These are phyloP conservation scores for Akanthomyces dipterigenus DNA, from an alignment of 2,329 filamentous ascomycete species.

Conservation along the genomic window DNA sequence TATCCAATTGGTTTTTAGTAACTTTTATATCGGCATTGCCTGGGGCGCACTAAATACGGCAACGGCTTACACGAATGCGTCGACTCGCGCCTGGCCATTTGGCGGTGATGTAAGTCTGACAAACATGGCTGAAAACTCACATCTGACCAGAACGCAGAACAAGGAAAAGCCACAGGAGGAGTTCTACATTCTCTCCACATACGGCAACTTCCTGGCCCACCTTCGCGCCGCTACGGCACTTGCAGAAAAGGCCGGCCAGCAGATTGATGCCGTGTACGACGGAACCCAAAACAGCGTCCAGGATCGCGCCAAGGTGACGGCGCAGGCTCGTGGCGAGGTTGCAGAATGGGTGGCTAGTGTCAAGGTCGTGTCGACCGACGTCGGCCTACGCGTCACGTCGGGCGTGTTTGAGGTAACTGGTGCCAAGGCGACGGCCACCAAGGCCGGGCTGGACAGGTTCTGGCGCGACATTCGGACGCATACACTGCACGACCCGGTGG, in stretches of 20 bases:
- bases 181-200: constrained; percentile 58
- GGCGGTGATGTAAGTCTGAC: constrained; percentile 46
- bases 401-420: constrained; percentile 61
- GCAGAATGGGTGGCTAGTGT: constrained; percentile 57
- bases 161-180: constrained; percentile 54
- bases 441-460: constrained; percentile 56
- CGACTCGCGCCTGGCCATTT: constrained; percentile 57
- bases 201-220: constrained; percentile 58
- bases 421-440: constrained; percentile 48
- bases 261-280: constrained; percentile 40
- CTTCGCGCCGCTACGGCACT: constrained; percentile 53
- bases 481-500: constrained; percentile 59
- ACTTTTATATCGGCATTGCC: constrained; percentile 60
- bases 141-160: constrained; percentile 25
- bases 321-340: constrained; percentile 48
- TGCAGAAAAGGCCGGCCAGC: constrained; percentile 46
- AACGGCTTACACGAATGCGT: constrained; percentile 46
- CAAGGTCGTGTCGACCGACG: constrained; percentile 58
- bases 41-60: constrained; percentile 50
- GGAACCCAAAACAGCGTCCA: constrained; percentile 25
- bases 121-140: neutral
- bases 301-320: constrained; percentile 39
- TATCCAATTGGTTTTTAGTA: constrained; percentile 60
- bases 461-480: constrained; percentile 63
- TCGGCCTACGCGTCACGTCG: constrained; percentile 47